Evolutionary conservation across 1,284 basidiomycete genomes (phyloP).

Genomic region (Leccinum pachyderme): DNA sequence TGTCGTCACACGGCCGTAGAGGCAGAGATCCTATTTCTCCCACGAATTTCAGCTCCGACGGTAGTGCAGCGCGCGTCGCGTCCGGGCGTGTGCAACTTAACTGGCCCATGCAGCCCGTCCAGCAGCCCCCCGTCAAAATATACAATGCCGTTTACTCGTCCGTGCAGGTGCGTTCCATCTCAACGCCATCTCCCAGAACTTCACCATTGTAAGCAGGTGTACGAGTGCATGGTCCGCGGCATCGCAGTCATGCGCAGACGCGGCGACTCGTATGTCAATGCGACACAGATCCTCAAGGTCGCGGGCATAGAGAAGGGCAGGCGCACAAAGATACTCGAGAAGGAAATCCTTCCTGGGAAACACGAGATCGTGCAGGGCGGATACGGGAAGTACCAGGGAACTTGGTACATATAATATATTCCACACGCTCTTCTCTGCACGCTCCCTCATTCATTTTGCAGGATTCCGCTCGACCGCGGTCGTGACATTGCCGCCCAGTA

Average conservation of each 20-base stretch:
- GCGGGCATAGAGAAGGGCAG: slow-evolving; percentile 97
- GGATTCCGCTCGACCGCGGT: slow-evolving; percentile 91
- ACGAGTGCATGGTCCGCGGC: slow-evolving; percentile 95
- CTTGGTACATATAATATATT: slow-evolving; percentile 72
- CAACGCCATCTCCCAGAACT: slow-evolving; percentile 19
- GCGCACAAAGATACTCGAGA: slow-evolving; percentile 96
- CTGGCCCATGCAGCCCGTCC: slow-evolving; percentile 32
- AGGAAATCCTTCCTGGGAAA: slow-evolving; percentile 92
- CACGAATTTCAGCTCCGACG: slow-evolving; percentile 29
- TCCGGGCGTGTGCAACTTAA: slow-evolving; percentile 13
- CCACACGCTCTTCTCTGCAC: slow-evolving; percentile 1
- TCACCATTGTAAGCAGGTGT: slow-evolving; percentile 54
- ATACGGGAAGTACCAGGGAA: slow-evolving; percentile 99
- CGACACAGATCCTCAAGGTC: slow-evolving; percentile 98
- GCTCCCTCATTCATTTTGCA: slow-evolving; percentile 34
- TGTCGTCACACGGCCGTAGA: too few relatives aligned
- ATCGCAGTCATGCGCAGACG: slow-evolving; percentile 98
- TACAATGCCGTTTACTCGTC: slow-evolving; percentile 89
- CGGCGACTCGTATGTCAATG: slow-evolving; percentile 93
- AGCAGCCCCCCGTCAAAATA: slow-evolving; percentile 71
- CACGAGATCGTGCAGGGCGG: slow-evolving; percentile 99
- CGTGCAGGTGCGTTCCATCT: slow-evolving; percentile 58
- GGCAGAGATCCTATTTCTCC: background rate
- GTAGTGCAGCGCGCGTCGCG: slow-evolving; percentile 29
- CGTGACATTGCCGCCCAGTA: slow-evolving; percentile 89